These are phyloP conservation scores for Hyaloscypha hepaticicola DNA, from an alignment of 495 filamentous ascomycete genomes.

Conservation along the genomic window DNA sequence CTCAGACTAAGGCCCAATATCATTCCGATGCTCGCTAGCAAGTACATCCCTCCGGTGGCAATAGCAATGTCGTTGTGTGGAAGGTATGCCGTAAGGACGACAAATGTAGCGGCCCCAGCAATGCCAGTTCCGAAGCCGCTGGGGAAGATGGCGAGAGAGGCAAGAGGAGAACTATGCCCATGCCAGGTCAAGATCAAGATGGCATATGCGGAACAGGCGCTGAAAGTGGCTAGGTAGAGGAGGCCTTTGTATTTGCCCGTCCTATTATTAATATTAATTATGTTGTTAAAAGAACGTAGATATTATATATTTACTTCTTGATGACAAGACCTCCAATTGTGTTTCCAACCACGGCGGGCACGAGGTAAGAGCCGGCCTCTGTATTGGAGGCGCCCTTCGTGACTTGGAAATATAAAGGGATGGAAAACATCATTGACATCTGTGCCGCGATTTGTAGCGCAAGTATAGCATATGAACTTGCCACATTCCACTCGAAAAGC, in stretches of 20 bases:
- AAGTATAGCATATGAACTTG: conserved; percentile 52
- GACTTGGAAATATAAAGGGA: conserved; percentile 71
- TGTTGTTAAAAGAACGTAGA: no score
- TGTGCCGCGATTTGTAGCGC: conserved; percentile 39
- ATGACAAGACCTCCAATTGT: conserved; percentile 54
- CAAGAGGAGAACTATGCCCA: conserved; percentile 56
- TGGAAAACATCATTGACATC: conserved; percentile 49
- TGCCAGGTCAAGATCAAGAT: conserved; percentile 61
- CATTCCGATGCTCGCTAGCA: conserved; percentile 48
- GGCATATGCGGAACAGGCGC: no score
- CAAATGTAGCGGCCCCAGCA: conserved; percentile 51
- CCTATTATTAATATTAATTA: no score
- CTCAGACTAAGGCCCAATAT: conserved; percentile 51
- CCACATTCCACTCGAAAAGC: conserved; percentile 50
- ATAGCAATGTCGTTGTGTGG: conserved; percentile 47
- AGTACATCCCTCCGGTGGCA: conserved; percentile 53
- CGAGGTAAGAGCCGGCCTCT: conserved; percentile 56
- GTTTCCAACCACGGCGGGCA: conserved; percentile 66
- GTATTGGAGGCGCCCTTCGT: conserved; percentile 55
- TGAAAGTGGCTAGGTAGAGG: no score
- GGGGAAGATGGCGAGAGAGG: conserved; percentile 62
- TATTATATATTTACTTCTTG: no score
- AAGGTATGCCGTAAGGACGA: conserved; percentile 50
- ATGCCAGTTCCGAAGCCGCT: conserved; percentile 58
- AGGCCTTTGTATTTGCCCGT: no score